Conservation (phyloP, 208 protist species). For the Trypanosoma avium region DNA sequence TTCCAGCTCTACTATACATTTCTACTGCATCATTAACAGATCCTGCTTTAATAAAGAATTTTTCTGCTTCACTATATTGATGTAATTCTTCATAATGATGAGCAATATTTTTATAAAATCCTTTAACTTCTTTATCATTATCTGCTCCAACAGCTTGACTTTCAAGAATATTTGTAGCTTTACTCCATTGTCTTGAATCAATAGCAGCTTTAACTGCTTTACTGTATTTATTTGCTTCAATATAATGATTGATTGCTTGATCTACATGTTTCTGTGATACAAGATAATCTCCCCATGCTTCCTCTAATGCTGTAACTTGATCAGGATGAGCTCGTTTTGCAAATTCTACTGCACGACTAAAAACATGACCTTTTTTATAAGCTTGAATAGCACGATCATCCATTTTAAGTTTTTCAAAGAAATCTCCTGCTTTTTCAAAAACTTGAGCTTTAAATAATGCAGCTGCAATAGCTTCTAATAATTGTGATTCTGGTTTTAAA, state of each 20-base stretch:
- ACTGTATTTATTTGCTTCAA: conserved; percentile 92
- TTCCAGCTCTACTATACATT: conserved; percentile 95
- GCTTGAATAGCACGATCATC: conserved; percentile 93
- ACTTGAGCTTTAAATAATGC: conserved; percentile 92
- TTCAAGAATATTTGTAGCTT: conserved; percentile 89
- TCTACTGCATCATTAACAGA: conserved; percentile 92
- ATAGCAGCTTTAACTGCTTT: conserved; percentile 97
- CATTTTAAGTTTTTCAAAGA: conserved; percentile 95
- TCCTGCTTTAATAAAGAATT: conserved; percentile 92
- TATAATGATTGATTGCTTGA: conserved; percentile 97
- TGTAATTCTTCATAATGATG: conserved; percentile 93
- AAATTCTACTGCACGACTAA: conserved; percentile 94
- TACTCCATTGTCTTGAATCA: conserved; percentile 93
- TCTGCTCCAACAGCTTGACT: conserved; percentile 46
- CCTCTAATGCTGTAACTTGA: conserved; percentile 86
- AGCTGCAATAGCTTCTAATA: conserved; percentile 94
- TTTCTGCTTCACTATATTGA: conserved; percentile 93
- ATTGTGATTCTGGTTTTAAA: conserved; percentile 81
- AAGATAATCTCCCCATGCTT: conserved; percentile 97
- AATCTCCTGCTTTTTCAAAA: conserved; percentile 95
- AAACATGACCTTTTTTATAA: conserved; percentile 94
- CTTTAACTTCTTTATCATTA: conserved; percentile 49
- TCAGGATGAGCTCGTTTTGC: conserved; percentile 75
- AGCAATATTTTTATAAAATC: conserved; percentile 92
- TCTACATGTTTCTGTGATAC: conserved; percentile 95